Conservation (phyloP, 2,329 filamentous ascomycete species). For the Phialophora expanda region DNA sequence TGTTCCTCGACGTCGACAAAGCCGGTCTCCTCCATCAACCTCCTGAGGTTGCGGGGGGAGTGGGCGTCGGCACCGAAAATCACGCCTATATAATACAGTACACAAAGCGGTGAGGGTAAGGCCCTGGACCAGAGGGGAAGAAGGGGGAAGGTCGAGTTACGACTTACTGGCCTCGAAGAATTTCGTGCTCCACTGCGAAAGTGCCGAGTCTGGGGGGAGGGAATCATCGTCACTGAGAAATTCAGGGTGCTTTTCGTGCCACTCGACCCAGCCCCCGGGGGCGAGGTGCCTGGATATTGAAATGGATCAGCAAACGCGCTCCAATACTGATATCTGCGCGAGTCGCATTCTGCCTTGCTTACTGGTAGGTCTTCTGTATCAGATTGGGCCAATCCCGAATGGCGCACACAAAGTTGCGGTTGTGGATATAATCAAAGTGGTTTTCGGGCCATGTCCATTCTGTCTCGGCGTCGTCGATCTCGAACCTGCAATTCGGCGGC, state of each 20-base stretch:
- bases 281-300: constrained; percentile 20
- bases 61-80: constrained; percentile 33
- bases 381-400: constrained; percentile 60
- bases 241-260: constrained; percentile 28
- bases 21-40: constrained; percentile 41
- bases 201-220: constrained; percentile 44
- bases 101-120: neutral
- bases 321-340: neutral
- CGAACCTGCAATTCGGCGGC: constrained; percentile 62
- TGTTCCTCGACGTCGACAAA: constrained; percentile 43
- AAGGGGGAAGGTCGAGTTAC: neutral
- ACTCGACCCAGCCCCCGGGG: constrained; percentile 54
- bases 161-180: constrained; percentile 39
- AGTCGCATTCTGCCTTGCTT: constrained; percentile 30
- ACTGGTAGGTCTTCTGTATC: constrained; percentile 29
- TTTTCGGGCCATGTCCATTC: constrained; percentile 60
- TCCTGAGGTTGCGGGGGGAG: constrained; percentile 42
- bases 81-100: neutral
- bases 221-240: constrained; percentile 44
- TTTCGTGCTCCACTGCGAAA: constrained; percentile 40
- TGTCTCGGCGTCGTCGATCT: constrained; percentile 64
- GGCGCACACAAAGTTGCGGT: constrained; percentile 61
- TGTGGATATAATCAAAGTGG: constrained; percentile 66
- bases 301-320: neutral
- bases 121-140: constrained; percentile 16